These are phyloP conservation scores for Fraxinus albicans DNA, from an alignment of 305 asterid species.

Conservation along the genomic window DNA sequence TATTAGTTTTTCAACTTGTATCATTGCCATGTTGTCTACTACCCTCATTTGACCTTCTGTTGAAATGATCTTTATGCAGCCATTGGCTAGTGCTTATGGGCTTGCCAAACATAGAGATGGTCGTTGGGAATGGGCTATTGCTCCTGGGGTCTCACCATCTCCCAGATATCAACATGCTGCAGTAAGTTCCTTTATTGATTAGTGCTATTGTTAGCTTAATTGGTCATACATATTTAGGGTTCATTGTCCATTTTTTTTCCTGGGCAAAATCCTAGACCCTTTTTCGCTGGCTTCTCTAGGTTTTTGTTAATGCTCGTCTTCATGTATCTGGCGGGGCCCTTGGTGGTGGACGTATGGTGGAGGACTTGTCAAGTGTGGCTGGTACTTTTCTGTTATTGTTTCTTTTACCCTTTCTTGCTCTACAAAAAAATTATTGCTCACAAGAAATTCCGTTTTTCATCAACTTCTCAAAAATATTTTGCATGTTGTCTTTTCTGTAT, in stretches of 20 bases:
- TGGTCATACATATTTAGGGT: neutral
- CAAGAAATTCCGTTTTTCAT: slow-evolving; percentile 7
- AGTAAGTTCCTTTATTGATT: slow-evolving; percentile 42
- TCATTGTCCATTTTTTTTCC: slow-evolving; percentile 10
- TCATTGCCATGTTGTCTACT: slow-evolving; percentile 18
- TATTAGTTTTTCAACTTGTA: slow-evolving; percentile 10
- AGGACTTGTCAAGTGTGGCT: slow-evolving; percentile 98
- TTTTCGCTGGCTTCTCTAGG: slow-evolving; percentile 44
- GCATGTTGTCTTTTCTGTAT: slow-evolving; percentile 18
- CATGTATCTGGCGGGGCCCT: slow-evolving; percentile 99
- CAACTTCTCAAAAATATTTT: slow-evolving; percentile 10
- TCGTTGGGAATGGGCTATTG: slow-evolving; percentile 99
- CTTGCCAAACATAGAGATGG: slow-evolving; percentile 99
- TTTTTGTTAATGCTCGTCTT: slow-evolving; percentile 97
- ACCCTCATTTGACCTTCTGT: slow-evolving; percentile 13
- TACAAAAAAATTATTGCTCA: slow-evolving; percentile 1
- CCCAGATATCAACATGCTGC: slow-evolving; percentile 98
- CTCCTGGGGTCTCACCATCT: slow-evolving; percentile 98
- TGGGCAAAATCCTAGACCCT: slow-evolving; percentile 18
- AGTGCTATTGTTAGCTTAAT: slow-evolving; percentile 1
- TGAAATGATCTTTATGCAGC: slow-evolving; percentile 48
- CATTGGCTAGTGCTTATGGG: slow-evolving; percentile 95
- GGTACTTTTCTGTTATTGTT: slow-evolving; percentile 44
- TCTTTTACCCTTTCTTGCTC: slow-evolving; percentile 22
- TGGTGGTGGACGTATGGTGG: slow-evolving; percentile 99